Conservation (phyloP, 108 stramenopile species). For the Pseudonitzschia delicatissima region DNA sequence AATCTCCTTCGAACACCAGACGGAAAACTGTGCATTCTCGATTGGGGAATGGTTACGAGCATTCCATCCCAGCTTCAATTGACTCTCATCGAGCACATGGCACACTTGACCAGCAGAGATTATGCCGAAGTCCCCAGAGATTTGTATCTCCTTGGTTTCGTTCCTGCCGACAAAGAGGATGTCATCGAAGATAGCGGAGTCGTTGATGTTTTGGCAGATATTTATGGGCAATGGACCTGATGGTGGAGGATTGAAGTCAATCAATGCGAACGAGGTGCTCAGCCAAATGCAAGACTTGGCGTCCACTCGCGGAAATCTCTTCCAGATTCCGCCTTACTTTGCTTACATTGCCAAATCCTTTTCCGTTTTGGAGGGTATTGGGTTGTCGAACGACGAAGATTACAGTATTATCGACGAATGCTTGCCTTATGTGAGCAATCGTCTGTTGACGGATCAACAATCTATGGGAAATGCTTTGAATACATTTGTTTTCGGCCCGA, state of each 20-base stretch:
- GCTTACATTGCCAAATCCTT: slow-evolving; percentile 92
- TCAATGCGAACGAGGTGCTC: slow-evolving; percentile 90
- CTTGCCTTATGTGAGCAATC: slow-evolving; percentile 89
- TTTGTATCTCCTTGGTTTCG: slow-evolving; percentile 87
- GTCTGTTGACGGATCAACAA: slow-evolving; percentile 88
- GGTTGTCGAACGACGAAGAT: slow-evolving; percentile 82
- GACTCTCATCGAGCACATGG: slow-evolving; percentile 92
- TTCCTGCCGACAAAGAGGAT: slow-evolving; percentile 71
- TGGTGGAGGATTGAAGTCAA: slow-evolving; percentile 89
- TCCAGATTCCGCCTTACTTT: slow-evolving; percentile 77
- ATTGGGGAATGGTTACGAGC: slow-evolving; percentile 96
- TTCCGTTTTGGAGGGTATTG: slow-evolving; percentile 93
- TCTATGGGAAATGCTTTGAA: slow-evolving; percentile 83
- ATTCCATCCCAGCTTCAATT: slow-evolving; percentile 79
- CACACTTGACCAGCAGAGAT: slow-evolving; percentile 89
- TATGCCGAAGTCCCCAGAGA: slow-evolving; percentile 89
- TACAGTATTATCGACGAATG: slow-evolving; percentile 96
- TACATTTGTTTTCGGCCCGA: slow-evolving; percentile 93
- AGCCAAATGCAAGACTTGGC: slow-evolving; percentile 82
- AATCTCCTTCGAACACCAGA: slow-evolving; percentile 80
- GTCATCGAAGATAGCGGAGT: slow-evolving; percentile 86
- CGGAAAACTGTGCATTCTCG: slow-evolving; percentile 89
- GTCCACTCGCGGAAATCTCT: slow-evolving; percentile 27
- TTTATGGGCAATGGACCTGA: slow-evolving; percentile 83
- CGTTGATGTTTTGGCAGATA: slow-evolving; percentile 83